Evolutionary conservation across 1,139 yeast species (phyloP), one percentile per base, ranked within the genome.

Genomic region (Kurtzmaniella quercitrusa): DNA sequence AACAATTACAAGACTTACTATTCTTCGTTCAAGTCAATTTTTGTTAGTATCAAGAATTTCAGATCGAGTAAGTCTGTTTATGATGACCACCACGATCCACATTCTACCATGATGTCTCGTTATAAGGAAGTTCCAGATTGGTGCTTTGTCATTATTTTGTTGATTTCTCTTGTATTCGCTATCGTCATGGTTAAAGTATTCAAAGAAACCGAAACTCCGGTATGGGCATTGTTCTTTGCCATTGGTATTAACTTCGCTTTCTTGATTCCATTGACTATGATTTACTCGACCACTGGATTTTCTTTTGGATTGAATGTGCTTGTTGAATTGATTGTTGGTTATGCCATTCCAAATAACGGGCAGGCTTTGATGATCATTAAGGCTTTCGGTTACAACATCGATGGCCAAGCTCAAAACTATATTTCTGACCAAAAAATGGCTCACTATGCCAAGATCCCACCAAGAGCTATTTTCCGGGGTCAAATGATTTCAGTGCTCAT

Each of bases 81-180:
- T 22, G 46, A 44, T 5, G 42, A 38, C 6, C 41, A 38, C 14
- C 55, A 69, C 20, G 87, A 81, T 50, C 77, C 84, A 0, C 83
- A 80, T 49, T 68, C 77, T 37, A 65, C 68, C 42, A 74, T 78
- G 76, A 79, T 80, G 82, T 49, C 67, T 21, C 60, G 62, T 17
- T 79, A 79, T 55, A 68, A 67, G 33, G 88, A 82, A 51, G 85
- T 80, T 16, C 87, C 87, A 9, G 82, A 80, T 47, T 75, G 77
- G 76, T 78, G 79, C 71, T 82, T 74, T 50, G 49, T 76, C 19
- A 43, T 63, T 11, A 69, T 81, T 15, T 59, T 81, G 44, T 47
- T 76, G n/a, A 48, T 72, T 17, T 70, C 85, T 2, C 53, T 80
- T 5, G 71, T 66, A 1, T 61, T 79, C 42, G 83, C 78, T 4